Base-by-base conservation (phyloP, 2,329 filamentous ascomycete species). In the Teratosphaeria pseudoeucalypti region DNA sequence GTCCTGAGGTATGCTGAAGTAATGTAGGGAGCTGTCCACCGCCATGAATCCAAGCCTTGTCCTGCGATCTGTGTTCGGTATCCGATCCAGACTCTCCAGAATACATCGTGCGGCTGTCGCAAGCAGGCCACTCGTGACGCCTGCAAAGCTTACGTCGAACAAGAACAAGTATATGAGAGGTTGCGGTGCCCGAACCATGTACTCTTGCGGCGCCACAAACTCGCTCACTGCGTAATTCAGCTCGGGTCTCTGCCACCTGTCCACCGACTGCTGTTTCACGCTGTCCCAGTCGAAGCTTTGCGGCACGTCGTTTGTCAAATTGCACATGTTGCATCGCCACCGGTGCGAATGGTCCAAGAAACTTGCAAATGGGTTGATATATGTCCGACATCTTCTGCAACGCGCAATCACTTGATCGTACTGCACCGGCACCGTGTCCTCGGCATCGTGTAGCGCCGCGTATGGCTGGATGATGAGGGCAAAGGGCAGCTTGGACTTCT, bases 291-390 rank as follows among this genome's bases (percentile, higher is more conserved):
- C 94, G 66, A 99, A 99, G 43, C 92, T 92, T 76, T 99, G 94
- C n/a, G 94, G 94, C 47, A 97, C 92, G 68, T 99, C 94, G 73
- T 99, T 99, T 67, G 92, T 96, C 65, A 99, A 81, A 75, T 96
- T 97, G 76, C 94, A 99, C 92, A 99, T 96, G 77, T 99, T 99
- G 79, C 94, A 99, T 71, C 92, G 87, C 94, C 94, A 99, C 71
- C 94, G 85, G 77, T 99, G 94, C 54, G 94, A 94, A 71, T 97
- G 90, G 69, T 99, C 94, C 62, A 99, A 79, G 78, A 99, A 99
- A 54, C 90, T 90, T 61, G 95, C 94, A 68, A 92, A 99, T 12
- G 94, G 92, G 74, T 97, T 97, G 80, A 97, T 97, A 74, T 97
- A 97, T 59, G 92, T 94, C 67, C 94, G 83, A 77, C 94, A 99